Conservation (phyloP, 306 rosid species). For the Echinosophora koreensis region DNA sequence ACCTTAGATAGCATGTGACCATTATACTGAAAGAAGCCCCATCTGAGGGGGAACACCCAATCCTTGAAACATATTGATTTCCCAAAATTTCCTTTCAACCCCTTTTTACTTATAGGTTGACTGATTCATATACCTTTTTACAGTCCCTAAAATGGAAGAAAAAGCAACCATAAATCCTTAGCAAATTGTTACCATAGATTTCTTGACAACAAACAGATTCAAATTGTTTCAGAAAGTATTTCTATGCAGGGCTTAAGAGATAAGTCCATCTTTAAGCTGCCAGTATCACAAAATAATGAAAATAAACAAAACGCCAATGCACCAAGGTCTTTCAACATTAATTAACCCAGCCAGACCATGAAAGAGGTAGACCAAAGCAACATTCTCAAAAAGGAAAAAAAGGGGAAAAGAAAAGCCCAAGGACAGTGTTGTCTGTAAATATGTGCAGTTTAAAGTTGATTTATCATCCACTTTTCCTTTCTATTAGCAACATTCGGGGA, state of each 20-base stretch:
- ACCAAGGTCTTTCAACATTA: background rate
- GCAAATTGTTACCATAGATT: background rate
- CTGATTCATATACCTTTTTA: background rate
- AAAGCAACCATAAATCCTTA: background rate
- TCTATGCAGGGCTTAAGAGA: background rate
- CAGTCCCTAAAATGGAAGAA: background rate
- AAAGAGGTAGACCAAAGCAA: conserved; percentile 8
- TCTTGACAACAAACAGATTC: background rate
- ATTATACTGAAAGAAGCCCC: no score
- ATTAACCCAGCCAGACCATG: background rate
- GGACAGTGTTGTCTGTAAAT: conserved; percentile 14
- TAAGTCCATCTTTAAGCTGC: background rate
- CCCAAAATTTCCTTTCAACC: background rate
- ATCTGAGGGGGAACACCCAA: no score
- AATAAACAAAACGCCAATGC: conserved; percentile 1
- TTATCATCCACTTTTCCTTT: conserved; percentile 7
- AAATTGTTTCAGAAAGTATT: background rate
- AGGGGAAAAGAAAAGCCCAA: background rate
- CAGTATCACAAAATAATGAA: background rate
- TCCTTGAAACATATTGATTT: no score
- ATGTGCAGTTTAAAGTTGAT: conserved; percentile 13
- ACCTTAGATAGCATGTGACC: no score
- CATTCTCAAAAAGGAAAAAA: background rate
- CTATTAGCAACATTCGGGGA: conserved; percentile 1
- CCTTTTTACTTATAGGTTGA: background rate